These are phyloP conservation scores for Huntiella abstrusa DNA, from an alignment of 2,329 filamentous ascomycete genomes.

Conservation along the genomic window DNA sequence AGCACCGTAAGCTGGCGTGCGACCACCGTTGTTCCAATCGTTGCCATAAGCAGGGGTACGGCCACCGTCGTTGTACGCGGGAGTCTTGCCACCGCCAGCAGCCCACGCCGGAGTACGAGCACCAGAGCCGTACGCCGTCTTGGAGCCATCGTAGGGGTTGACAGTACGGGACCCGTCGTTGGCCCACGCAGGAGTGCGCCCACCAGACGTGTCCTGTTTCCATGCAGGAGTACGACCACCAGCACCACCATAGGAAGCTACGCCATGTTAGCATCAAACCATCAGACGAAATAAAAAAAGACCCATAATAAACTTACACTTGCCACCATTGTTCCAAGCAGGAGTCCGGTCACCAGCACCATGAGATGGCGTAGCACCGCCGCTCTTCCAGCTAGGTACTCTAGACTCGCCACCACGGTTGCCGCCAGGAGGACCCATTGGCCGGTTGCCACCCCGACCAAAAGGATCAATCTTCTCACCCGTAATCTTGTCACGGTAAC, in stretches of 20 bases:
- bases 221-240: constrained; percentile 45
- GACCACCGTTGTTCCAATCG: constrained; percentile 51
- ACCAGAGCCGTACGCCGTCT: constrained; percentile 59
- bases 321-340: constrained; percentile 44
- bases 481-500: constrained; percentile 67
- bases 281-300: not conserved
- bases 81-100: constrained; percentile 50
- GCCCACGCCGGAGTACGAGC: constrained; percentile 61
- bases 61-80: constrained; percentile 46
- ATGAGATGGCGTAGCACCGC: constrained; percentile 49
- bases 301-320: constrained; percentile 33
- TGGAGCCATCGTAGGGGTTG: constrained; percentile 54
- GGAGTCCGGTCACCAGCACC: constrained; percentile 50
- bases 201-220: constrained; percentile 34
- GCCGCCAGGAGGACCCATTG: constrained; percentile 22
- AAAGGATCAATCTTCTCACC: constrained; percentile 61
- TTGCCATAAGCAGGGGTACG: constrained; percentile 45
- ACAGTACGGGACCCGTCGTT: constrained; percentile 44
- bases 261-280: constrained; percentile 1
- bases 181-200: constrained; percentile 52
- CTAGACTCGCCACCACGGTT: constrained; percentile 20
- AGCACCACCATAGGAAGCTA: constrained; percentile 32
- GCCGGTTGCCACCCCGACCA: constrained; percentile 22
- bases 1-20: constrained; percentile 56
- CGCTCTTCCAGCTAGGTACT: constrained; percentile 40